Evolutionary conservation across 2,329 filamentous ascomycete genomes (phyloP).

Genomic region (Alternaria alternata): DNA sequence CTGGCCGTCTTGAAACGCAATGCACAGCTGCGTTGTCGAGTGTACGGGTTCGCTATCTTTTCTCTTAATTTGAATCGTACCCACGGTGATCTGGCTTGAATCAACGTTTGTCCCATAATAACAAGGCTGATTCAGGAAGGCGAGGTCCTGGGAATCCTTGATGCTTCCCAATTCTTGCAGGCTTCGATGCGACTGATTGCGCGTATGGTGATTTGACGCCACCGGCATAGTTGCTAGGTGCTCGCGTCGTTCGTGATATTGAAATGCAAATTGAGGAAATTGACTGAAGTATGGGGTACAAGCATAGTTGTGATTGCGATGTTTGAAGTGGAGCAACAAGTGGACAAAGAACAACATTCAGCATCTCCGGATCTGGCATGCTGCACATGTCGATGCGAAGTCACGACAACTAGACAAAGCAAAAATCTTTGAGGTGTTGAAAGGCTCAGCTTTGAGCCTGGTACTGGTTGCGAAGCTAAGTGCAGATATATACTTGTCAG

Average conservation of each 20-base stretch:
- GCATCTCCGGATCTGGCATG: not conserved
- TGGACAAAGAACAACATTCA: constrained; percentile 1
- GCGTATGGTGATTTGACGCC: not conserved
- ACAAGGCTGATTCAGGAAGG: not conserved
- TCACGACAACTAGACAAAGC: not conserved
- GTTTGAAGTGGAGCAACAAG: not conserved
- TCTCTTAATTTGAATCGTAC: not conserved
- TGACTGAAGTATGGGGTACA: not conserved
- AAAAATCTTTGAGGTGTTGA: not conserved
- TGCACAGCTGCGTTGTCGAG: not conserved
- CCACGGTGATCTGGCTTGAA: not conserved
- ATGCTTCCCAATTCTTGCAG: not conserved
- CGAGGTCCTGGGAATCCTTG: not conserved
- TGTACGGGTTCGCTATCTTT: not conserved
- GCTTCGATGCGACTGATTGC: not conserved
- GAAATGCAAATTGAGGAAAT: not conserved
- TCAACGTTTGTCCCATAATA: not conserved
- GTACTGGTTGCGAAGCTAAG: not conserved
- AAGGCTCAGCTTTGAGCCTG: not conserved
- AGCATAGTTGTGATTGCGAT: not conserved
- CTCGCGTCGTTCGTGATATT: not conserved
- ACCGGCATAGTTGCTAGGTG: not conserved
- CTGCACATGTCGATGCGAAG: not conserved
- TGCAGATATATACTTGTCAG: not conserved
- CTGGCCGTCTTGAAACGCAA: not conserved